Evolutionary conservation across 2,329 filamentous ascomycete species (phyloP), one percentile per base, ranked within the genome.

Genomic region (Fusarium austroafricanum): DNA sequence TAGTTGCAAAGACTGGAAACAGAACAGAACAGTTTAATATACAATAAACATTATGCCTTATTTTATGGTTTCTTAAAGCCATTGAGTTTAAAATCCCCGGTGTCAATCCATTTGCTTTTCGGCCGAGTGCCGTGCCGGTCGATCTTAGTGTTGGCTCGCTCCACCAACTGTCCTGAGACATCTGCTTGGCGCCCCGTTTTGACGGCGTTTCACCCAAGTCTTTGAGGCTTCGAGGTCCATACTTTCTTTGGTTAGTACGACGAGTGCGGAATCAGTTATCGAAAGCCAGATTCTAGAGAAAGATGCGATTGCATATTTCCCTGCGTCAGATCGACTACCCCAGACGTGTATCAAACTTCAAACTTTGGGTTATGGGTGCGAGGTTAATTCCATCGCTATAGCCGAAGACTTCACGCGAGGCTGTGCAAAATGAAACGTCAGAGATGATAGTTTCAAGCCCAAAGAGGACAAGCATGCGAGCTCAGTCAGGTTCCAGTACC

Each of bases 371-470:
- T n/a, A 11, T 6, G 15, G n/a, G 31, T 20, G 18, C 11, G 37
- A 44, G 6, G n/a, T 23, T 26, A 21, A 0, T 31, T 7, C n/a
- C 26, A 26, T 35, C 4, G 9, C 5, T 23, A n/a, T 31, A 38
- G 35, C 35, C 12, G n/a, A 14, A 21, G 17, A 21, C 20, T 17
- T 9, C 8, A 20, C 1, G 4, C 4, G n/a, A 23, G 49, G 49
- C 49, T n/a, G 18, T 52, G 26, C 37, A 52, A 9, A 44, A 44
- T 52, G 49, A 52, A 31, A 52, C 49, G 37, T 44, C 26, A 26
- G 37, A 44, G 37, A 31, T 21, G 33, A 3, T 31, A 2, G 12
- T 21, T 43, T 21, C 23, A 29, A 29, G 23, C 49, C 18, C 6
- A 3, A 28, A 44, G 29, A 14, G 49, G 49, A 52, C 11, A 52